A percentile compares a stretch with the other conserved stretches of the same genome.
Evolutionary conservation across 208 protist species (phyloP).

Genomic region (Leishmania aethiopica): DNA sequence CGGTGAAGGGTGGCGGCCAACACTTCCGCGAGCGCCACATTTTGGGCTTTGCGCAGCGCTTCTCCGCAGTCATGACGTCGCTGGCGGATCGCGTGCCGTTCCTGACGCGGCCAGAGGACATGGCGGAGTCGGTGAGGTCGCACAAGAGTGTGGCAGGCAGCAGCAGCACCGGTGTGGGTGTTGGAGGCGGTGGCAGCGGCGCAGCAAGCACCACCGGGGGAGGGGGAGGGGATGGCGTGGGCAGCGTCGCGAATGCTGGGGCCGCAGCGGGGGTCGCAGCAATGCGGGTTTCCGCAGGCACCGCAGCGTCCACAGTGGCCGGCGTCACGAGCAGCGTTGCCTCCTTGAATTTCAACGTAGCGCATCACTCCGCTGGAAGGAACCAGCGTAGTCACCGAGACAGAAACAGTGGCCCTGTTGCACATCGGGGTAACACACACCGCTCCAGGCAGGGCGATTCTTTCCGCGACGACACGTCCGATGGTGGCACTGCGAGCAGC

Average conservation of each 20-base stretch:
- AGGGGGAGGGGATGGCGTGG: not conserved
- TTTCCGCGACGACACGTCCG: constrained; percentile 4
- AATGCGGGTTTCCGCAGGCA: not conserved
- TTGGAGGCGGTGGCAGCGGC: constrained; percentile 2
- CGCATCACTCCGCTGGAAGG: not conserved
- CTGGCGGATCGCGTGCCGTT: constrained; percentile 43
- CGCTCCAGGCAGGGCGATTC: constrained; percentile 1
- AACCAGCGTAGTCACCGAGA: not conserved
- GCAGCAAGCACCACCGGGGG: not conserved
- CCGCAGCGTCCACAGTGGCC: not conserved
- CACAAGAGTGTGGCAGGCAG: not conserved
- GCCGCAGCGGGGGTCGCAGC: not conserved
- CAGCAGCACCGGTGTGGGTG: constrained; percentile 5
- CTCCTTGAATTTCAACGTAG: not conserved
- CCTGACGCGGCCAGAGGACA: constrained; percentile 8
- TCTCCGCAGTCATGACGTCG: constrained; percentile 55
- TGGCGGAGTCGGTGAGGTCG: not conserved
- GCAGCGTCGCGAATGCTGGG: constrained; percentile 1
- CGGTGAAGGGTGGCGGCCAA: constrained; percentile 55
- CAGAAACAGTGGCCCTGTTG: not conserved
- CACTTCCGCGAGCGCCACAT: constrained; percentile 76
- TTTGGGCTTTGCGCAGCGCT: constrained; percentile 66
- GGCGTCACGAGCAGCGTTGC: not conserved
- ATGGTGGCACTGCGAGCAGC: constrained; percentile 4
- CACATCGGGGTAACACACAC: constrained; percentile 1